Base-by-base conservation (phyloP, 495 filamentous ascomycete genomes). In the Diplogelasinospora grovesii region DNA sequence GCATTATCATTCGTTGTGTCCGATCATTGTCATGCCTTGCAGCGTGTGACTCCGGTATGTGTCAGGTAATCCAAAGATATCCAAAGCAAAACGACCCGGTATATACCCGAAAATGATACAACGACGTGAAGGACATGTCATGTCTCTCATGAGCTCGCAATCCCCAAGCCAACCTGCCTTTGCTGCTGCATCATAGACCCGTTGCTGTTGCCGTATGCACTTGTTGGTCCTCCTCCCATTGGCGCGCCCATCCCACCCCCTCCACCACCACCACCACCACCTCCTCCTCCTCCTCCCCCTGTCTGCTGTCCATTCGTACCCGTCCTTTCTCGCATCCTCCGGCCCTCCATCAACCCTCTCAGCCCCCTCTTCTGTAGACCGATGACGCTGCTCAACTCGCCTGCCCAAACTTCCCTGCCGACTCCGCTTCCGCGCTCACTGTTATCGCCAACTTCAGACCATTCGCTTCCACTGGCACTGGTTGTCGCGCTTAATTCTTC, bases 281-380 rank as follows among this genome's bases (percentile, higher is more conserved):
- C n/a, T n/a, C 32, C 10, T 32, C 8, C 39, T 23, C 16, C 16
- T 19, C 28, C 29, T 18, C 43, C 18, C 34, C n/a, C 24, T 9
- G 14, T 25, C 31, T 27, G 11, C 18, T 37, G 13, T 8, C 46
- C 29, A 18, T 52, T 55, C 31, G 63, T 63, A 13, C 63, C 63
- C 7, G 56, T 60, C 20, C 83, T 61, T 51, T 92, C 89, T 36
- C 92, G 69, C 68, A 95, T 79, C 39, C 89, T 73, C 24, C 92
- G 69, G 10, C 92, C 92, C 63, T 98, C 92, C 92, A 97, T 95
- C 56, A 98, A 60, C 0, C 92, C 92, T 33, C 89, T 77, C 41
- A 98, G 55, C 0, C 92, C 92, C 23, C 92, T 71, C 67, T 97
- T 98, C 69, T 98, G 92, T 41, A 98, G 52, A 0, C 92, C 92